phyloP scores from a whole-genome alignment of 139 green algal genomes.

The Haematococcus lacustris region DNA sequence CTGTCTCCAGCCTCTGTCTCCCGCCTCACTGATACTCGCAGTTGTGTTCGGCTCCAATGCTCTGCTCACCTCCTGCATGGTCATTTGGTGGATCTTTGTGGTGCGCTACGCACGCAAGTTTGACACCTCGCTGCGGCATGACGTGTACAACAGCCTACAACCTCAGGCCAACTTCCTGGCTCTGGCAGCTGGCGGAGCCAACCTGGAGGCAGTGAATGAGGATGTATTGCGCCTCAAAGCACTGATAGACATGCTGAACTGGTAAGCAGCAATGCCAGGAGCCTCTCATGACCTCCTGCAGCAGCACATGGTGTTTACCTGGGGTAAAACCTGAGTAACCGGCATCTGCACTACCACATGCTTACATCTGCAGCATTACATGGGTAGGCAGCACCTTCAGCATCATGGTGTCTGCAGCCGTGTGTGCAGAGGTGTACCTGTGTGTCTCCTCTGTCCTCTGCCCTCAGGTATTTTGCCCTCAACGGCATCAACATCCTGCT shows the following conservation, averaged over 20 bases:
- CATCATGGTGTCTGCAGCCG: neutral
- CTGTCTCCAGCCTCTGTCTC: neutral
- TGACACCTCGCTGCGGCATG: conserved; percentile 50
- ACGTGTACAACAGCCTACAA: conserved; percentile 59
- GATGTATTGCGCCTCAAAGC: conserved; percentile 6
- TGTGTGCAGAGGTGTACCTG: neutral
- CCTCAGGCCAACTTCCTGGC: conserved; percentile 55
- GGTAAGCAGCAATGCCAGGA: conserved; percentile 19
- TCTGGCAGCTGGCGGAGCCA: conserved; percentile 32
- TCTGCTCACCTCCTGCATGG: conserved; percentile 46
- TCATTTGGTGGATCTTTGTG: conserved; percentile 57
- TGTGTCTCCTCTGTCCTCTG: neutral
- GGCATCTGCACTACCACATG: too few species aligned
- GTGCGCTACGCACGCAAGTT: conserved; percentile 41
- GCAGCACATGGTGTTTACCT: too few species aligned
- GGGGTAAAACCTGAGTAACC: too few species aligned
- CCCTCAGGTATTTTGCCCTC: conserved; percentile 59
- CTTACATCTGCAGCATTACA: too few species aligned
- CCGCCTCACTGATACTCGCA: neutral
- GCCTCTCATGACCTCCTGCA: too few species aligned
- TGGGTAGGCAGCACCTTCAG: too few species aligned
- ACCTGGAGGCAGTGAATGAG: conserved; percentile 20
- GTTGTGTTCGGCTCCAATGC: conserved; percentile 58
- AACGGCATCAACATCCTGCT: conserved; percentile 81
- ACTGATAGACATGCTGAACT: conserved; percentile 56